Evolutionary conservation across 208 protist species (phyloP).

Genomic region (Crithidia brevicula): DNA sequence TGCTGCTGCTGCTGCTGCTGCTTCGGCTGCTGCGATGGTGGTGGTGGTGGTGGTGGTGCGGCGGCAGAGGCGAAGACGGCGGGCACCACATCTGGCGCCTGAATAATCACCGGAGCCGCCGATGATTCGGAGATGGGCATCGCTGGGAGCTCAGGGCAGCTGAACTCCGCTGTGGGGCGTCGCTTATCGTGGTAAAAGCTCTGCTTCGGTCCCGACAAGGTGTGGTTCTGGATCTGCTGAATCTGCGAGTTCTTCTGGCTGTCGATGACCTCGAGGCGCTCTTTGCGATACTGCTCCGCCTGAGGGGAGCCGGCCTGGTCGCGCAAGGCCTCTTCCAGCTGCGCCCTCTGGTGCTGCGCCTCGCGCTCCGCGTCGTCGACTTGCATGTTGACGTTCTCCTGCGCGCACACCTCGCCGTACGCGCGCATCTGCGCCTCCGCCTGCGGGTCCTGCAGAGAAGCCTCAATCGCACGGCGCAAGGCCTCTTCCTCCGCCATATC

Average conservation of each 20-base stretch:
- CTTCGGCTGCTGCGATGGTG: not conserved
- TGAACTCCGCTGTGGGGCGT: conserved; percentile 11
- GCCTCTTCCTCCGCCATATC: conserved; percentile 77
- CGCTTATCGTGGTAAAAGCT: conserved; percentile 36
- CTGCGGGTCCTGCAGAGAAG: conserved; percentile 63
- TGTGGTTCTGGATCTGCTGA: conserved; percentile 45
- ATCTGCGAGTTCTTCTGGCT: conserved; percentile 63
- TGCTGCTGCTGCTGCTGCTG: not conserved
- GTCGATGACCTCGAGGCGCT: conserved; percentile 46
- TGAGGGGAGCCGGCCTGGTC: conserved; percentile 35
- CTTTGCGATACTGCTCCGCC: conserved; percentile 32
- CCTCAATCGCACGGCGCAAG: conserved; percentile 69
- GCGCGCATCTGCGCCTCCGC: conserved; percentile 40
- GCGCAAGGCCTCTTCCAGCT: conserved; percentile 73
- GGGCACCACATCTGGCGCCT: conserved; percentile 11
- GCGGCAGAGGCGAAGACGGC: not conserved
- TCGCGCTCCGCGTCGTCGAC: conserved; percentile 34
- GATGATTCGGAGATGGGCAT: not conserved
- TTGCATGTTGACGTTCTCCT: conserved; percentile 69
- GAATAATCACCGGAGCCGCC: not conserved
- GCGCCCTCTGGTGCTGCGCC: conserved; percentile 68
- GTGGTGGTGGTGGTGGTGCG: not conserved
- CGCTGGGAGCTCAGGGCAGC: conserved; percentile 10
- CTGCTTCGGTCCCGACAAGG: conserved; percentile 48
- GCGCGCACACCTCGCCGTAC: conserved; percentile 77